Conservation (phyloP, 306 rosid genomes). For the Canavalia ensiformis region DNA sequence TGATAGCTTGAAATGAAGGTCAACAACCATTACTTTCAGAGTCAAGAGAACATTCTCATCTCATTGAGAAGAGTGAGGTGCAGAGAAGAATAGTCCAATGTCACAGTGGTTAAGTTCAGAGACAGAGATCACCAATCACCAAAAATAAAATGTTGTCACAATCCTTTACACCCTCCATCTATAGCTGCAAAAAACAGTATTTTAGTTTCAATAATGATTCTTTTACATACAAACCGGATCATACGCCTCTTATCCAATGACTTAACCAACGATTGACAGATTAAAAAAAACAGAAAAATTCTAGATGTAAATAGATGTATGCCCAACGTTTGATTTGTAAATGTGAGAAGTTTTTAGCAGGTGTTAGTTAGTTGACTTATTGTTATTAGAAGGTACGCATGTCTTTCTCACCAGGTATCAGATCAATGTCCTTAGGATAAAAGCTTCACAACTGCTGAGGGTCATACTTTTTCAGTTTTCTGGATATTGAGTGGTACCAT, state of each 20-base stretch:
- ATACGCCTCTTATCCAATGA: too few relatives aligned
- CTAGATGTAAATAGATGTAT: too few relatives aligned
- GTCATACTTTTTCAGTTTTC: too few relatives aligned
- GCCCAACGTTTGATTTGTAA: too few relatives aligned
- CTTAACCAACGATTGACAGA: too few relatives aligned
- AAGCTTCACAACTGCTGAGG: too few relatives aligned
- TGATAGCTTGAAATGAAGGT: constrained; percentile 60
- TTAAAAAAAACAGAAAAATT: too few relatives aligned
- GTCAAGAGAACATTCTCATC: background rate
- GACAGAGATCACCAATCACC: background rate
- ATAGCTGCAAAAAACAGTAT: background rate
- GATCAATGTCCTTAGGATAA: constrained; percentile 41
- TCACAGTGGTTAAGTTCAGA: background rate
- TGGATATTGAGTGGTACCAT: too few relatives aligned
- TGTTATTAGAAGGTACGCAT: constrained; percentile 59
- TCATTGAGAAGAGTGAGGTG: background rate
- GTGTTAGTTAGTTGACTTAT: constrained; percentile 35
- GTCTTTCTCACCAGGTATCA: constrained; percentile 61
- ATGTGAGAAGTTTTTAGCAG: background rate
- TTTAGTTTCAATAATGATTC: constrained; percentile 30
- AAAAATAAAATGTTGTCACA: background rate
- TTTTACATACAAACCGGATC: too few relatives aligned
- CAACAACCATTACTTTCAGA: constrained; percentile 55
- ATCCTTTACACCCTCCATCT: background rate
- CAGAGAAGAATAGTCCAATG: background rate